Conservation (phyloP, 2,329 filamentous ascomycete species). For the Diaporthe citri region DNA sequence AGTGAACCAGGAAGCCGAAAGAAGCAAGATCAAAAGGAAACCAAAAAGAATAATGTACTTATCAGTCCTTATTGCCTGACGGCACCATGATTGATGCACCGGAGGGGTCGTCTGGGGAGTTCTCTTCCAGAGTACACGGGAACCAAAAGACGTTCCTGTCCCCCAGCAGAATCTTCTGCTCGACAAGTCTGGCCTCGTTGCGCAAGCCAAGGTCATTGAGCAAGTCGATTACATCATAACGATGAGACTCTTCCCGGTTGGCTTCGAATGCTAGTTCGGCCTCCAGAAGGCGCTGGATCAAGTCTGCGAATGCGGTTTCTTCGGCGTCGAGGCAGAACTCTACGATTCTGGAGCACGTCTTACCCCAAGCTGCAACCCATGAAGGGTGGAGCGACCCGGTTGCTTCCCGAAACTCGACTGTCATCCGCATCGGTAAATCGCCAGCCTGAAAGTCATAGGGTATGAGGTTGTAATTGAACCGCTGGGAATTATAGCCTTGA, state of each 20-base stretch:
- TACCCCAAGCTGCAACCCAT: background rate
- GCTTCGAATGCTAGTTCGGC: background rate
- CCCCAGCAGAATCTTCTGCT: background rate
- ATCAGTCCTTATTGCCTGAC: background rate
- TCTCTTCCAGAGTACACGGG: background rate
- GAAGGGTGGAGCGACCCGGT: background rate
- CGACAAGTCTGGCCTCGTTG: background rate
- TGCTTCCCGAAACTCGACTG: conserved; percentile 1
- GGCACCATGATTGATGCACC: background rate
- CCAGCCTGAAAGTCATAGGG: background rate
- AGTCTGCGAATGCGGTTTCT: background rate
- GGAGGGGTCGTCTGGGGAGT: background rate
- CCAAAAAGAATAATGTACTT: background rate
- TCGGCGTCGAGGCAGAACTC: background rate
- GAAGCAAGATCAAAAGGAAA: background rate
- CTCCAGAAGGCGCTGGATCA: background rate
- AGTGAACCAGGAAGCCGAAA: background rate
- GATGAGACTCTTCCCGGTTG: background rate
- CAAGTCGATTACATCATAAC: background rate
- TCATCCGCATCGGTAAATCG: background rate
- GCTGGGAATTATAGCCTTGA: accelerated
- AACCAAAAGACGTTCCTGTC: background rate
- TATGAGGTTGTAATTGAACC: background rate
- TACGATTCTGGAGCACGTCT: background rate
- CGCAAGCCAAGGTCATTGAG: background rate